phyloP scores from a whole-genome alignment of 2,329 filamentous ascomycete species.

The Diaporthe batatas region DNA sequence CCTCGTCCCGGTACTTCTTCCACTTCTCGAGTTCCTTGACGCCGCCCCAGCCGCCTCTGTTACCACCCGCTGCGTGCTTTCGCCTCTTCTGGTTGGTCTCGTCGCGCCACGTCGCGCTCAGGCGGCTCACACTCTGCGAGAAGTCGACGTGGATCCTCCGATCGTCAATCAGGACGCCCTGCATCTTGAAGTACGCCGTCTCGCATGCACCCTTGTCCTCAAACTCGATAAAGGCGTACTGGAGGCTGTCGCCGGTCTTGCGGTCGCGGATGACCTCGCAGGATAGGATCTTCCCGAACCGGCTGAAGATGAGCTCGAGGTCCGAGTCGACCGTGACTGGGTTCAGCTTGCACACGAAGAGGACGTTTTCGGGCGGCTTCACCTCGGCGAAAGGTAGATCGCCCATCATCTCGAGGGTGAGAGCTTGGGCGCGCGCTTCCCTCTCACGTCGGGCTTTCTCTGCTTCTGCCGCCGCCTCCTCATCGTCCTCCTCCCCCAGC shows the following conservation, averaged over 20 bases:
- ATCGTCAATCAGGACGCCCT: conserved; percentile 95
- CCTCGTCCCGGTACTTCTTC: conserved; percentile 83
- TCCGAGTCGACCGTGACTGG: conserved; percentile 96
- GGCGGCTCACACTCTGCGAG: conserved; percentile 90
- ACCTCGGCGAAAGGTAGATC: conserved; percentile 98
- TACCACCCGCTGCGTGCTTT: conserved; percentile 60
- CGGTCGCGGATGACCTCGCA: conserved; percentile 97
- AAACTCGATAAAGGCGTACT: conserved; percentile 98
- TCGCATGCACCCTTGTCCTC: conserved; percentile 94
- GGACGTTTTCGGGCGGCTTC: conserved; percentile 94
- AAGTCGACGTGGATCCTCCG: conserved; percentile 99
- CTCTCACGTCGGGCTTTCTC: conserved; percentile 87
- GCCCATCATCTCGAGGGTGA: conserved; percentile 97
- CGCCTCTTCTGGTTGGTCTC: conserved; percentile 84
- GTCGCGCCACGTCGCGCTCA: conserved; percentile 90
- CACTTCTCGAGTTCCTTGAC: conserved; percentile 90
- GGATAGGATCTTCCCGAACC: conserved; percentile 93
- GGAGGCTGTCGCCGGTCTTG: conserved; percentile 92
- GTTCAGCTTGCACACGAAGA: conserved; percentile 99
- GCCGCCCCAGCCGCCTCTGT: conserved; percentile 88
- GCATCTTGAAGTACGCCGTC: conserved; percentile 98
- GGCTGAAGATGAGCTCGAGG: conserved; percentile 94
- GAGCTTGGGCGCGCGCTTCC: conserved; percentile 91
- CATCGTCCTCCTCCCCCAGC: conserved; percentile 76
- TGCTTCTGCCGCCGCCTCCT: conserved; percentile 77